Base-by-base conservation (phyloP, 495 filamentous ascomycete genomes). In the Aspergillus haitiensis region DNA sequence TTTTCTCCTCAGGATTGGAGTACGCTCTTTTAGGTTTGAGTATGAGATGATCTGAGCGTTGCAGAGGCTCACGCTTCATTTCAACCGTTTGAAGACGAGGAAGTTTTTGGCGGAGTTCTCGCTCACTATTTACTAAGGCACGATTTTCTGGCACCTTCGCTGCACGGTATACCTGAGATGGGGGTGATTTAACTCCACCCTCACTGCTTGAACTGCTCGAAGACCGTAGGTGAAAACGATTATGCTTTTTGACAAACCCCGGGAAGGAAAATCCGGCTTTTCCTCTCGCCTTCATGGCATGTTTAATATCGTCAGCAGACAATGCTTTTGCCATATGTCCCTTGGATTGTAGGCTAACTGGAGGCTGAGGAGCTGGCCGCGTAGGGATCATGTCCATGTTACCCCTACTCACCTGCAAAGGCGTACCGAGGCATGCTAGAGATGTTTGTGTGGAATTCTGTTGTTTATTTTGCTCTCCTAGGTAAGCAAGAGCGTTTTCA, bases 1-100 rank as follows among this genome's bases (percentile, higher is more conserved):
- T 67, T 48, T 72, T 72, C 34, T 71, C 67, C 16, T 58, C 56
- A 42, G 47, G 18, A 9, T 62, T 60, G 5, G 59, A 57, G 44
- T 45, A 40, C 33, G 27, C 35, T 52, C 58, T 35, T 39, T 40
- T 40, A 6, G 16, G 51, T 16, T 48, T 54, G n/a, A 42, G 50
- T 16, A 6, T 51, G 48, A 5, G 32, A 7, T 21, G 44, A 8
- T 9, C 27, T 10, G 44, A 42, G 11, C 13, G 16, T 56, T 57
- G 21, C 21, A 27, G 21, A 27, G 21, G 21, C 21, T 27, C 21
- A 27, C 21, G 27, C 42, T 58, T 45, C 36, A 33, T 47, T 16
- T 73, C 63, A n/a, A 71, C 55, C 40, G 72, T 76, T 52, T 75
- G 67, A 7, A 79, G 65, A 53, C 72, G 73, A 12, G 76, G 74